phyloP scores from a whole-genome alignment of 2,329 filamentous ascomycete genomes.

The Coniella lustricola region DNA sequence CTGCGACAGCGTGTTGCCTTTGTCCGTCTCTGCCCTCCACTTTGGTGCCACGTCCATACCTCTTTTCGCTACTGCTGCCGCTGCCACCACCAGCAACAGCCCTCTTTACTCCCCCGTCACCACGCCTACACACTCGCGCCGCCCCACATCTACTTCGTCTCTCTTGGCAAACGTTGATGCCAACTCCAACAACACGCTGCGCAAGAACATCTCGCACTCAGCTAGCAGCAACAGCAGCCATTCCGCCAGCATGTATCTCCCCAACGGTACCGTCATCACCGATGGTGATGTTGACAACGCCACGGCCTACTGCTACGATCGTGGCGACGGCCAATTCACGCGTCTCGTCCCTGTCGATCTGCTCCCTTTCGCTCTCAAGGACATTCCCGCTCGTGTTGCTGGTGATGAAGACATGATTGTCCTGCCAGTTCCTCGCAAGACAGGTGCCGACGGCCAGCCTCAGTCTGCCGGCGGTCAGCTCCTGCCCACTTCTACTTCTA shows the following conservation, averaged over 20 bases:
- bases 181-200: not conserved
- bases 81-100: too few species aligned
- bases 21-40: too few species aligned
- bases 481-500: slow-evolving; percentile 23
- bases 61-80: too few species aligned
- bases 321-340: slow-evolving; percentile 47
- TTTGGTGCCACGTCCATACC: too few species aligned
- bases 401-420: slow-evolving; percentile 38
- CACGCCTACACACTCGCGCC: too few species aligned
- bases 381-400: slow-evolving; percentile 36
- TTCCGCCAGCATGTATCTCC: slow-evolving; percentile 8
- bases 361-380: slow-evolving; percentile 34
- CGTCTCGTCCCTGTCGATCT: slow-evolving; percentile 49
- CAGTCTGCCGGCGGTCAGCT: slow-evolving; percentile 31
- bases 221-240: not conserved
- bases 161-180: too few species aligned
- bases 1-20: too few species aligned
- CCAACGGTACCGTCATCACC: slow-evolving; percentile 5
- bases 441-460: slow-evolving; percentile 30
- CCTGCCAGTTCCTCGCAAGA: slow-evolving; percentile 33
- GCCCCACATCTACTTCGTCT: too few species aligned
- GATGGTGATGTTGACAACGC: slow-evolving; percentile 23
- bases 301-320: slow-evolving; percentile 46
- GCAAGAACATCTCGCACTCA: not conserved
- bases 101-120: too few species aligned